Evolutionary conservation across 140 eudicot genomes (phyloP).

Genomic region (Ambrosia hybrid): DNA sequence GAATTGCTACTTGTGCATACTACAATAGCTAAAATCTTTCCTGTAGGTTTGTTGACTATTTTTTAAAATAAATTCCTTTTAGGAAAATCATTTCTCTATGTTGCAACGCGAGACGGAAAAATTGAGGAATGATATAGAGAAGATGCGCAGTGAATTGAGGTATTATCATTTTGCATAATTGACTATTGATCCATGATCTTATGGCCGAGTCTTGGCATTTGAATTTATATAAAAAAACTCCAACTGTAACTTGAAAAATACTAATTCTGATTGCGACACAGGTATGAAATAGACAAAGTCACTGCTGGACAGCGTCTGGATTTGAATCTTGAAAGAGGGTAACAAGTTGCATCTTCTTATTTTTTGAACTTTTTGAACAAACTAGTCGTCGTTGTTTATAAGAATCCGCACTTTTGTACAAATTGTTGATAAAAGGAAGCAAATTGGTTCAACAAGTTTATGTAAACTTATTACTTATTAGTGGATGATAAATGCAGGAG

Average conservation of each 20-base stretch:
- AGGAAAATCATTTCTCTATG: conserved; percentile 74
- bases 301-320: conserved; percentile 97
- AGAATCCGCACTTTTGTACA: neutral
- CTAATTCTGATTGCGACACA: conserved; percentile 31
- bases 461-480: neutral
- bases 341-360: conserved; percentile 16
- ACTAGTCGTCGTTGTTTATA: conserved; percentile 9
- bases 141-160: conserved; percentile 96
- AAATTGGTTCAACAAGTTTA: neutral
- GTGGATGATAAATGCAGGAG: conserved; percentile 61
- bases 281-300: conserved; percentile 90
- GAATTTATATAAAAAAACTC: neutral
- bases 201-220: no score
- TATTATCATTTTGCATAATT: conserved; percentile 29
- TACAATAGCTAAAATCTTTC: no score
- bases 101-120: conserved; percentile 89
- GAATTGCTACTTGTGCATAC: no score
- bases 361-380: neutral
- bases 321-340: conserved; percentile 97
- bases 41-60: neutral
- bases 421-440: neutral
- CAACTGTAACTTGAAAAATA: conserved; percentile 5
- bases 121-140: conserved; percentile 79
- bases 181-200: neutral
- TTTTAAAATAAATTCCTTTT: neutral